Conservation (phyloP, 2,329 filamentous ascomycete species). For the Emergomyces orientalis region DNA sequence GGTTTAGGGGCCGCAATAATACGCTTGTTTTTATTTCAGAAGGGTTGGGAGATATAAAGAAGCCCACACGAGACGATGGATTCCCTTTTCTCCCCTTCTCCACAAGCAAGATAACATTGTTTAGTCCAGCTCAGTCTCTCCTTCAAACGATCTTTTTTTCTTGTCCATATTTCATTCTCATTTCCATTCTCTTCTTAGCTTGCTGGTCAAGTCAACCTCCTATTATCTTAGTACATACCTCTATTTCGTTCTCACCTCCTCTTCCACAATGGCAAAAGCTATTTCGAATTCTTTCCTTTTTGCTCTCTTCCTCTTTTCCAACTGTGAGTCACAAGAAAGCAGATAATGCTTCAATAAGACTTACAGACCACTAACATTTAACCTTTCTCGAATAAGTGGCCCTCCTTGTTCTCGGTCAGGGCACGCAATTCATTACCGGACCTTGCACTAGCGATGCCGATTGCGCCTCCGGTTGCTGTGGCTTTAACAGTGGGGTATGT, state of each 20-base stretch:
- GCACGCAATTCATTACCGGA: constrained; percentile 24
- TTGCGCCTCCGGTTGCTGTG: constrained; percentile 23
- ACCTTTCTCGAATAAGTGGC: constrained; percentile 8
- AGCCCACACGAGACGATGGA: neutral
- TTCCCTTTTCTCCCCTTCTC: neutral
- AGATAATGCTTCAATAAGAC: neutral
- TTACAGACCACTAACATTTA: neutral
- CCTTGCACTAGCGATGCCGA: constrained; percentile 20
- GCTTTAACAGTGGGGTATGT: constrained; percentile 21
- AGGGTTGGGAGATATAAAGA: constrained; percentile 15
- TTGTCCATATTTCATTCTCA: neutral
- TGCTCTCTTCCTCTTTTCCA: constrained; percentile 8
- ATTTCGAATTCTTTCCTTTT: neutral
- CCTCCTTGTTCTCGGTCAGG: constrained; percentile 13
- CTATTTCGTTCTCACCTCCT: neutral
- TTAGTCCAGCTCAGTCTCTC: neutral
- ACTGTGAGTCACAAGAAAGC: constrained; percentile 4
- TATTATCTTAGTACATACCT: neutral
- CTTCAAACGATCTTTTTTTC: neutral
- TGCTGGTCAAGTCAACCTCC: neutral
- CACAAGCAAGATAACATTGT: neutral
- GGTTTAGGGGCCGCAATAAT: neutral
- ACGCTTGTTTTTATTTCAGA: neutral
- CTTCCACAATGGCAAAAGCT: neutral
- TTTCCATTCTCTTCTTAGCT: neutral